These are phyloP conservation scores for Claviceps sorghi DNA, from an alignment of 2,329 filamentous ascomycete species.

Conservation along the genomic window DNA sequence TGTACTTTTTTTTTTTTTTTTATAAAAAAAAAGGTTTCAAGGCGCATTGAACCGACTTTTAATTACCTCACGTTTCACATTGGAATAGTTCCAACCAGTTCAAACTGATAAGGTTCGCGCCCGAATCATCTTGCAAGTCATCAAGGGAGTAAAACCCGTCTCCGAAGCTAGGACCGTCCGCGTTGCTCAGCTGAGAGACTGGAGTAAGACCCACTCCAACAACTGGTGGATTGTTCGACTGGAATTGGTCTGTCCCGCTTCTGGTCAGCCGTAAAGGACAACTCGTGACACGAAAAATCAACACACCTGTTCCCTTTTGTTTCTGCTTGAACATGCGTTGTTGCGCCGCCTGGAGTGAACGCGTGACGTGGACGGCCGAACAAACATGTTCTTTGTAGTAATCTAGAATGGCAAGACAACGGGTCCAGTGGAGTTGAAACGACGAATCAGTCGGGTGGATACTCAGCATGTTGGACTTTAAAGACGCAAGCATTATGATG, in stretches of 20 bases:
- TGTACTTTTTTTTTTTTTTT: too few relatives aligned
- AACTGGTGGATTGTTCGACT: neutral
- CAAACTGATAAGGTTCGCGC: neutral
- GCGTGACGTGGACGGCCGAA: neutral
- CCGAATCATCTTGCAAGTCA: neutral
- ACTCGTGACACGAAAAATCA: too few relatives aligned
- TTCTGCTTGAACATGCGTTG: conserved; percentile 1
- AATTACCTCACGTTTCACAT: too few relatives aligned
- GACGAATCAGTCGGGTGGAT: neutral
- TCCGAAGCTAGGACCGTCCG: neutral
- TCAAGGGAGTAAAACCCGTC: neutral
- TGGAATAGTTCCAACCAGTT: conserved; percentile 1
- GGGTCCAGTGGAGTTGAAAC: conserved; percentile 1
- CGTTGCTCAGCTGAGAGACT: neutral
- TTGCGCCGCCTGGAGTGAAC: neutral
- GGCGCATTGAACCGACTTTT: too few relatives aligned
- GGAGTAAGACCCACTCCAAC: neutral
- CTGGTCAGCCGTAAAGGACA: neutral
- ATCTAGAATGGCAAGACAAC: neutral
- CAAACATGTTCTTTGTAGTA: neutral
- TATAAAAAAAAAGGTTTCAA: neutral
- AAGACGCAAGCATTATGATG: neutral
- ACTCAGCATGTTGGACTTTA: neutral
- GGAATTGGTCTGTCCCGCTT: neutral
- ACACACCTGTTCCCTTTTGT: neutral